phyloP scores from a whole-genome alignment of 768 basidiomycete genomes.

The Boletus huronensis region DNA sequence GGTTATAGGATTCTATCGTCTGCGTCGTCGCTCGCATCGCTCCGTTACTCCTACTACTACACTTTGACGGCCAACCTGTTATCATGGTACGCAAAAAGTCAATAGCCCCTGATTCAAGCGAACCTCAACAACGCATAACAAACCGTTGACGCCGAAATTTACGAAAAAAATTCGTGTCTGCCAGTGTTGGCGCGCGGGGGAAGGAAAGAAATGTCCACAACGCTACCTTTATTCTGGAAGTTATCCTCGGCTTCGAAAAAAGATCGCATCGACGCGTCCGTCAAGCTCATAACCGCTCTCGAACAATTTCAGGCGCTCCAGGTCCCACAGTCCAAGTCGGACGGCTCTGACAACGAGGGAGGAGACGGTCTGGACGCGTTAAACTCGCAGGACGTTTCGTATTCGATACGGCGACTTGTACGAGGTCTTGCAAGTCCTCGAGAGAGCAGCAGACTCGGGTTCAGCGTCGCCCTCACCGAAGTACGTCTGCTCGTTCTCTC shows the following conservation, averaged over 20 bases:
- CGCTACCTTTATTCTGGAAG: conserved; percentile 92
- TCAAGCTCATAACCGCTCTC: conserved; percentile 75
- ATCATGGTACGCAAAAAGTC: too few species aligned
- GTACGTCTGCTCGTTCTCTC: conserved; percentile 42
- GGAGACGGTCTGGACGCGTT: conserved; percentile 54
- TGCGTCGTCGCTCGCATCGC: background rate
- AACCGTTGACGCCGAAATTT: background rate
- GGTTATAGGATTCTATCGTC: background rate
- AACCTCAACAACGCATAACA: conserved; percentile 28
- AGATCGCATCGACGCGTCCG: conserved; percentile 80
- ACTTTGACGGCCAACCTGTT: too few species aligned
- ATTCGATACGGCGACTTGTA: conserved; percentile 83
- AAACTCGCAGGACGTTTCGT: conserved; percentile 90
- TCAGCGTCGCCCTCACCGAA: conserved; percentile 94
- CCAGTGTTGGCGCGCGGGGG: background rate
- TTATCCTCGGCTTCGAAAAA: conserved; percentile 78
- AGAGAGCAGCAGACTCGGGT: conserved; percentile 91
- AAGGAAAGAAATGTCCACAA: conserved; percentile 60
- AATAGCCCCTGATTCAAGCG: conserved; percentile 2
- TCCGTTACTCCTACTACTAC: background rate
- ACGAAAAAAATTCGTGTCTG: conserved; percentile 12
- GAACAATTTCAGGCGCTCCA: conserved; percentile 81
- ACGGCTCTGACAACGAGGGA: conserved; percentile 41
- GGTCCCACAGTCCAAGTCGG: conserved; percentile 42
- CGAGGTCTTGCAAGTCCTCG: conserved; percentile 88